Conservation (phyloP, 176 grass and related monocot species). For the Leersia perrieri region DNA sequence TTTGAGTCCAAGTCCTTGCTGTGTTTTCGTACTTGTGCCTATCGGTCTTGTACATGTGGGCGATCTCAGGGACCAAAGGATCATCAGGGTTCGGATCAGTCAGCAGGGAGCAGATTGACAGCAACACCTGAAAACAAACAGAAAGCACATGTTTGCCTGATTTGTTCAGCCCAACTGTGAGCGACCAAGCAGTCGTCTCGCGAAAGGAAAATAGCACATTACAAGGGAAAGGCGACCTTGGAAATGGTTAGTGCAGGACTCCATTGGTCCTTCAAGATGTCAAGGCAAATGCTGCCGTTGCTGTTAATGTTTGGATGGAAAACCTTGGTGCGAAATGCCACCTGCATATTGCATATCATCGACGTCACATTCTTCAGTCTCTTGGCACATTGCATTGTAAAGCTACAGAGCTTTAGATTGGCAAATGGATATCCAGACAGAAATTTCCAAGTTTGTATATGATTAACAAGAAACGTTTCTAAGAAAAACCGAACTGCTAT, state of each 20-base stretch:
- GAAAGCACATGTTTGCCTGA: neutral
- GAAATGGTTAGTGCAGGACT: conserved; percentile 72
- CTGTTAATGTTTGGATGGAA: conserved; percentile 83
- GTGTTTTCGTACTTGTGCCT: conserved; percentile 70
- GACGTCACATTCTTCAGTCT: neutral
- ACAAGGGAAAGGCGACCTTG: conserved; percentile 38
- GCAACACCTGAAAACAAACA: conserved; percentile 43
- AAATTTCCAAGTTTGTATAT: neutral
- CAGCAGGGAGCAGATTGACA: conserved; percentile 75
- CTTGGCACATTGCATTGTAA: neutral
- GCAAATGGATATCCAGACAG: neutral
- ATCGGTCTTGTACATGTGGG: conserved; percentile 79
- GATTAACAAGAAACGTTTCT: neutral
- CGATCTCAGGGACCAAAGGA: conserved; percentile 76
- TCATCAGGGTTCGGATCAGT: conserved; percentile 73
- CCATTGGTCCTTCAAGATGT: conserved; percentile 87
- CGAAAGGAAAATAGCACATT: neutral
- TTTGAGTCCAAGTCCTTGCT: conserved; percentile 71
- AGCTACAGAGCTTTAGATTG: neutral
- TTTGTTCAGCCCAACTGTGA: neutral
- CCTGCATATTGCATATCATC: conserved; percentile 41
- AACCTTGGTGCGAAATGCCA: conserved; percentile 72
- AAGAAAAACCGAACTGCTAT: neutral
- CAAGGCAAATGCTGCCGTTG: conserved; percentile 81
- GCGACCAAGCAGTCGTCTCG: neutral